A percentile compares a stretch with the other conserved stretches of the same genome.
Conservation (phyloP, 805 yeast genomes). For the Saccharomycopsis fermentans region DNA sequence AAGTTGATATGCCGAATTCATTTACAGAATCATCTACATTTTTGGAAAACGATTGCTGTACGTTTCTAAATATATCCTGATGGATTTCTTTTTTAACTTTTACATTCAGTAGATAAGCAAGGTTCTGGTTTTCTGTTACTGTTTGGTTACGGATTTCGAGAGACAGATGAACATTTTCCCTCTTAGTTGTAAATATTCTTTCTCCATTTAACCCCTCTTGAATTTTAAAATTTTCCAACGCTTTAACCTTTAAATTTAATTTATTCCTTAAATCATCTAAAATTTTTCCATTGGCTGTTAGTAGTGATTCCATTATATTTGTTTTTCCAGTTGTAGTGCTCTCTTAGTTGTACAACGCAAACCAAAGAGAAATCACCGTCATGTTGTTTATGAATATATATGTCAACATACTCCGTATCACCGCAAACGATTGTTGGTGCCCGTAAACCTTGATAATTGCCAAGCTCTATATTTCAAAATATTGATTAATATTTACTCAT, state of each 20-base stretch:
- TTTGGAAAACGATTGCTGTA: not conserved
- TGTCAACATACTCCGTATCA: not conserved
- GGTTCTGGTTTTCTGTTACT: too few relatives aligned
- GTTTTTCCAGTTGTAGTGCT: too few relatives aligned
- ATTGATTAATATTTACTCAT: not conserved
- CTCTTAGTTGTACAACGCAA: too few relatives aligned
- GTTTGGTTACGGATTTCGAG: too few relatives aligned
- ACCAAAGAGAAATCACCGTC: too few relatives aligned
- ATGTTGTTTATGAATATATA: too few relatives aligned
- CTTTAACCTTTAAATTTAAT: not conserved
- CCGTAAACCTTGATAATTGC: not conserved
- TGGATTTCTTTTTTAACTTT: not conserved
- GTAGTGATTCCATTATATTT: too few relatives aligned
- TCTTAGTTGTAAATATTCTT: not conserved
- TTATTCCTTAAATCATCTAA: not conserved
- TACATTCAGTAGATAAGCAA: too few relatives aligned
- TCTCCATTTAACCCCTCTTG: not conserved
- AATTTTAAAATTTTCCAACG: not conserved
- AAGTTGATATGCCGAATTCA: not conserved
- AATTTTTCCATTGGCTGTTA: not conserved
- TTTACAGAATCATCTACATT: not conserved
- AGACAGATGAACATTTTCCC: not conserved
- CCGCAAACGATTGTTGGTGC: not conserved
- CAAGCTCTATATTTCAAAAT: not conserved
- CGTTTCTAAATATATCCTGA: not conserved